Conservation (phyloP, 177 flowering plant species). For the Telopea speciosissima region DNA sequence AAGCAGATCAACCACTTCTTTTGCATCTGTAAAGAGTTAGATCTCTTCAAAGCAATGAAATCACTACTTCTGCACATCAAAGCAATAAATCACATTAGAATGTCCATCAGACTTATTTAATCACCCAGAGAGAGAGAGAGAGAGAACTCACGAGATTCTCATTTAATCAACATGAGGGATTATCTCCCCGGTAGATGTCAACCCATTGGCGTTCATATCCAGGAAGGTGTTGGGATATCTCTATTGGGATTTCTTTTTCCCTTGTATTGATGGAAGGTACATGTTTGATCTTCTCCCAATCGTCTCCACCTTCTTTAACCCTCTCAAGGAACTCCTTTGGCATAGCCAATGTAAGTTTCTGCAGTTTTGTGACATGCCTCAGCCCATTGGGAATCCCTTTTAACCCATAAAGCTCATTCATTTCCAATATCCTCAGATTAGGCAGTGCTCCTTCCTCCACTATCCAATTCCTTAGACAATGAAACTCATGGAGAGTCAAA, state of each 20-base stretch:
- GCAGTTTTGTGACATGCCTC: neutral
- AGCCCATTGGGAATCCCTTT: neutral
- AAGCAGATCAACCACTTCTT: too few species aligned
- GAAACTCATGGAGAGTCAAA: neutral
- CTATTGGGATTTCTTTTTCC: too few species aligned
- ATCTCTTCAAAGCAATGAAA: too few species aligned
- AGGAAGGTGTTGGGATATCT: too few species aligned
- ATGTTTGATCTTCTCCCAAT: conserved; percentile 3
- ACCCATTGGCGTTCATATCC: too few species aligned
- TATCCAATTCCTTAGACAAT: neutral
- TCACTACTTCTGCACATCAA: too few species aligned
- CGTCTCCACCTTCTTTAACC: neutral
- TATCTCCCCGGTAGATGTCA: too few species aligned
- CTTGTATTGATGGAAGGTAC: neutral
- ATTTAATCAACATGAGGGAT: too few species aligned
- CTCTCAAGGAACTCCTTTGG: neutral
- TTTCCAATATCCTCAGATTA: neutral
- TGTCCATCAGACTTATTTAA: too few species aligned
- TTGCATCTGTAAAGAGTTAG: too few species aligned
- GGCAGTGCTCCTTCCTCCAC: neutral
- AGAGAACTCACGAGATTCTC: conserved; percentile 15
- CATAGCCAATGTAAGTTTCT: neutral
- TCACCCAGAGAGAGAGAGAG: conserved; percentile 19
- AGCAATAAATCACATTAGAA: too few species aligned
- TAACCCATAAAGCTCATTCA: neutral